These are phyloP conservation scores for Colletotrichum zoysiae DNA, from an alignment of 2,329 filamentous ascomycete genomes.

Conservation along the genomic window DNA sequence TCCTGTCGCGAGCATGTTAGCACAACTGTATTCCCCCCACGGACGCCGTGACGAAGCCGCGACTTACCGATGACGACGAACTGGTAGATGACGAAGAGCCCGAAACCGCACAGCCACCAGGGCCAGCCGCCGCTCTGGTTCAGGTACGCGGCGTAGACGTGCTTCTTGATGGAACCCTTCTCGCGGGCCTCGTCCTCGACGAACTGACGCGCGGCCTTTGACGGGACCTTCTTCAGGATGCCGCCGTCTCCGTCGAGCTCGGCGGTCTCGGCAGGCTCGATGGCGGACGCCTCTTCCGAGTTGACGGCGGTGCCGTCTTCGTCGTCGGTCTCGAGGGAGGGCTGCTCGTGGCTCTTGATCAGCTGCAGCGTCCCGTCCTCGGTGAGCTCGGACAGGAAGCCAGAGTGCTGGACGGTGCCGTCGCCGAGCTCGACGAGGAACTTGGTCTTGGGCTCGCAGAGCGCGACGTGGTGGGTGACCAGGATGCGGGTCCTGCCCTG, in stretches of 20 bases:
- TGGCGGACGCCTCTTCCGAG: conserved; percentile 63
- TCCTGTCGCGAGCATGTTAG: conserved; percentile 48
- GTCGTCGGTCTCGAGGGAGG: conserved; percentile 57
- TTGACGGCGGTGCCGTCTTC: conserved; percentile 69
- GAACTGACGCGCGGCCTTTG: conserved; percentile 75
- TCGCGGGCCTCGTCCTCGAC: conserved; percentile 82
- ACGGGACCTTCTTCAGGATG: conserved; percentile 62
- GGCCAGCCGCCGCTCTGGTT: conserved; percentile 72
- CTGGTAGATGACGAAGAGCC: conserved; percentile 68
- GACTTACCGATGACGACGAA: conserved; percentile 64
- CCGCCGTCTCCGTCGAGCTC: conserved; percentile 55
- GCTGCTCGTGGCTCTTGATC: conserved; percentile 69
- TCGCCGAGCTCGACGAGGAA: conserved; percentile 81
- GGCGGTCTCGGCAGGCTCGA: conserved; percentile 37
- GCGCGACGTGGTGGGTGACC: conserved; percentile 82
- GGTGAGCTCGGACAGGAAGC: conserved; percentile 73
- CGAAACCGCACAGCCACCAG: conserved; percentile 69
- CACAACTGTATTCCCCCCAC: neutral
- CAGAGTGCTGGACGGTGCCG: conserved; percentile 73
- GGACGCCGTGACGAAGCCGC: conserved; percentile 27
- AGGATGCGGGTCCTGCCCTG: conserved; percentile 79
- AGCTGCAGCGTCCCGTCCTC: conserved; percentile 67
- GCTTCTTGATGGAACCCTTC: conserved; percentile 74
- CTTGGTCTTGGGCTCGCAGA: conserved; percentile 78
- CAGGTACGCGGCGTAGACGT: conserved; percentile 77